Base-by-base conservation (phyloP, 208 protist species). In the Leptomonas pyrrhocoris region DNA sequence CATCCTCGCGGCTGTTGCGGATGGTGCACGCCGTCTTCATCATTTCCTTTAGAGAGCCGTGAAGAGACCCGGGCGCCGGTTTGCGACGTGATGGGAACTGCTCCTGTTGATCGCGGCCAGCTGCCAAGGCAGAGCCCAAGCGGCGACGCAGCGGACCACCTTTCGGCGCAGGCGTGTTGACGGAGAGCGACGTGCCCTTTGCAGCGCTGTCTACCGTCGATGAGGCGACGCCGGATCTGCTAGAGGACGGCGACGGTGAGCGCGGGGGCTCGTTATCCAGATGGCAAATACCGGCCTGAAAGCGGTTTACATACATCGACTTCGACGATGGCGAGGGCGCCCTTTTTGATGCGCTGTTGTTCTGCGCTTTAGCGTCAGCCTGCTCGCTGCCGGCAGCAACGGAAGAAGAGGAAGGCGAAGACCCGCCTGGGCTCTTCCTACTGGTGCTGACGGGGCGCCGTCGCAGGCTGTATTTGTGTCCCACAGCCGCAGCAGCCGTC, bases 21-120 rank as follows among this genome's bases (percentile, higher is more conserved):
- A 90, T 89, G 23, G 68, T 71, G 16, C 70, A 77, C 12, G 85
- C 86, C 36, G 75, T 73, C n/a, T 88, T 69, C 85, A 92, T 92
- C 49, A 92, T 63, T 2, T 63, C 67, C 58, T 83, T 78, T 3
- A 92, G 78, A 21, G 49, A 63, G 23, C 77, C 82, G 25, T 74
- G 61, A 9, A 86, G 59, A 0, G 76, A 53, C 12, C 53, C 60
- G 4, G 60, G 60, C 49, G 28, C 30, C 55, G 19, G 23, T 56
- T 43, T 62, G 25, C 23, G 63, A 19, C 12, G 9, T 1, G 40
- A 45, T 31, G 27, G 65, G 25, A 53, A 27, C 38, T 63, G 43
- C 19, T 21, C 7, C 48, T 70, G 46, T 48, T 70, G 71, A 19
- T 48, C 71, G 8, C 71, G 62, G 18, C 71, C 71, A 0, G 62